These are phyloP conservation scores for Venturia aucupariae DNA, from an alignment of 2,329 filamentous ascomycete species.

Conservation along the genomic window DNA sequence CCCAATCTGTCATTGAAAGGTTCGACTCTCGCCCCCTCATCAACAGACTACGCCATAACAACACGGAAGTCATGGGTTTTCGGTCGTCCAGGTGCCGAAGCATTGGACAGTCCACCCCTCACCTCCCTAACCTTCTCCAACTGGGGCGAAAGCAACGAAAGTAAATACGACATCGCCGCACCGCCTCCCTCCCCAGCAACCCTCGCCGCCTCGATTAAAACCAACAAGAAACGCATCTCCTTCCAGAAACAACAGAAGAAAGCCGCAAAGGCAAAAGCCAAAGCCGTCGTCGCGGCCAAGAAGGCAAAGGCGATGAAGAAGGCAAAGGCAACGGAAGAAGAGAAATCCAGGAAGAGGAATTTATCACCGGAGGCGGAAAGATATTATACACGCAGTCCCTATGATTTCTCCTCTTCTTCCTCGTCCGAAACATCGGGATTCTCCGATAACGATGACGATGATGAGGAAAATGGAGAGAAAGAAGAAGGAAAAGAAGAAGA, in stretches of 20 bases:
- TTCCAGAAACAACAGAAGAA: background rate
- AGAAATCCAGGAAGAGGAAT: background rate
- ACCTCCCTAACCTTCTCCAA: background rate
- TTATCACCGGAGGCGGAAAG: background rate
- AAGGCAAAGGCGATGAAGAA: background rate
- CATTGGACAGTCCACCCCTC: background rate
- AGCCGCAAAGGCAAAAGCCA: background rate
- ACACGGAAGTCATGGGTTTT: background rate
- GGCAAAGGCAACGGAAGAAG: background rate
- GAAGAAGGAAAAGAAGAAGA: no score
- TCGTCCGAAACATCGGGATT: no score
- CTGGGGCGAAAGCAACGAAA: background rate
- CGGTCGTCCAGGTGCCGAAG: background rate
- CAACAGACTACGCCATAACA: background rate
- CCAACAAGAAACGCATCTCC: background rate
- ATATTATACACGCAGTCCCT: background rate
- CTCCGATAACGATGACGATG: background rate
- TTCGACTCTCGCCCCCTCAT: background rate
- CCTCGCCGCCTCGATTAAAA: background rate
- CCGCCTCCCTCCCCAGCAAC: background rate
- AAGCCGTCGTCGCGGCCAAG: background rate
- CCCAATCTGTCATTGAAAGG: background rate
- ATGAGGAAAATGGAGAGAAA: background rate
- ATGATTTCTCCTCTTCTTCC: background rate
- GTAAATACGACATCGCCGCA: background rate